Evolutionary conservation across 495 filamentous ascomycete genomes (phyloP).

Genomic region (Oleoguttula mirabilis): DNA sequence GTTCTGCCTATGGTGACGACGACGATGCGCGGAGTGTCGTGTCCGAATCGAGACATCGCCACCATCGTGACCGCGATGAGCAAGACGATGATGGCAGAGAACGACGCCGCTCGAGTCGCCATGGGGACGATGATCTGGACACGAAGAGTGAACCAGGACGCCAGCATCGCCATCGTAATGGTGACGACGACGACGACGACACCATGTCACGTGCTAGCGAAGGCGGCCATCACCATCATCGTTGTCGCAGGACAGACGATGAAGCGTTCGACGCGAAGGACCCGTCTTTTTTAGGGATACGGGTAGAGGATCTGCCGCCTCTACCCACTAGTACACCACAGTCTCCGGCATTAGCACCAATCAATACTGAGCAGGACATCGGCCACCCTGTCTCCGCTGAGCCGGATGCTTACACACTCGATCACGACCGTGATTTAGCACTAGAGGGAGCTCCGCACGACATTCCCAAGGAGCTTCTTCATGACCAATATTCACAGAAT

Average conservation of each 20-base stretch:
- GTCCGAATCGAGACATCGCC: background rate
- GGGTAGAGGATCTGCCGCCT: conserved; percentile 33
- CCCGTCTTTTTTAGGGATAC: conserved; percentile 35
- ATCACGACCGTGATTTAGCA: too few species aligned
- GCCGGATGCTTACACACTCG: conserved; percentile 5
- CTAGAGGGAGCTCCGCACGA: too few species aligned
- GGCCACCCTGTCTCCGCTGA: conserved; percentile 17
- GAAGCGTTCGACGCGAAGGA: conserved; percentile 19
- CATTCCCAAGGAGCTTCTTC: too few species aligned
- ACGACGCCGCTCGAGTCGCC: conserved; percentile 9
- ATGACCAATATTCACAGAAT: too few species aligned
- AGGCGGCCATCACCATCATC: conserved; percentile 4
- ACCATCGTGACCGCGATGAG: conserved; percentile 2
- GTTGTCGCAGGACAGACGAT: conserved; percentile 9
- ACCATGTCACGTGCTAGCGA: background rate
- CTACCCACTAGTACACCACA: conserved; percentile 21
- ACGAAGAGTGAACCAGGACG: conserved; percentile 1
- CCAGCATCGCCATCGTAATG: background rate
- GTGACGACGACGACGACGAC: conserved; percentile 7
- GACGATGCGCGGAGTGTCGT: conserved; percentile 16
- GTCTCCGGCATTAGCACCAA: conserved; percentile 22
- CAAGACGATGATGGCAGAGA: conserved; percentile 2
- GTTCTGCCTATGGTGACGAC: conserved; percentile 20
- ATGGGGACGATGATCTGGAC: conserved; percentile 11
- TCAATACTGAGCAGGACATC: conserved; percentile 9